These are phyloP conservation scores for Cryphonectria naterciae DNA, from an alignment of 2,329 filamentous ascomycete species.

Conservation along the genomic window DNA sequence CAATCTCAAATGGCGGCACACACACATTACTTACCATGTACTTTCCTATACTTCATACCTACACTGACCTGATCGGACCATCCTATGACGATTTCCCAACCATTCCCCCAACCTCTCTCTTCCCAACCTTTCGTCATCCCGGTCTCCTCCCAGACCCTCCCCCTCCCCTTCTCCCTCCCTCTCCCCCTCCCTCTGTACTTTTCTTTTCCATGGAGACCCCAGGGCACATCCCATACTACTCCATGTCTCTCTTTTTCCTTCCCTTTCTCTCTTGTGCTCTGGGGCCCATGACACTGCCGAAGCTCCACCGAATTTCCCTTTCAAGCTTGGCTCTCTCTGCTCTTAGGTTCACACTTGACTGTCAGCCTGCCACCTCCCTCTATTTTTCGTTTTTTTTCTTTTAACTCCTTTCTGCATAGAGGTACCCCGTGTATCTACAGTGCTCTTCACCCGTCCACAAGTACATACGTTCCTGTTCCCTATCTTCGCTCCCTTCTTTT, in stretches of 20 bases:
- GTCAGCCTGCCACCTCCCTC: neutral
- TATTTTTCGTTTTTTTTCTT: no score
- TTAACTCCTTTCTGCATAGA: neutral
- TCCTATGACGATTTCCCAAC: neutral
- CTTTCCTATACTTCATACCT: neutral
- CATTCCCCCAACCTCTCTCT: neutral
- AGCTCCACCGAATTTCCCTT: neutral
- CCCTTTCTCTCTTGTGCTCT: neutral
- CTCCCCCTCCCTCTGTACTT: neutral
- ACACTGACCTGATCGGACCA: neutral
- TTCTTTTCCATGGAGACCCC: neutral
- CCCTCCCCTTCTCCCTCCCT: neutral
- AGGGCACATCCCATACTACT: neutral
- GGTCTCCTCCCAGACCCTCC: neutral
- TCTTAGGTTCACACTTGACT: neutral
- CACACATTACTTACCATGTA: neutral
- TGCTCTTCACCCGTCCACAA: neutral
- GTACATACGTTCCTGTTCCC: conserved; percentile 11
- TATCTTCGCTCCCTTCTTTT: neutral
- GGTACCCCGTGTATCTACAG: neutral
- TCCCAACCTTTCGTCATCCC: neutral
- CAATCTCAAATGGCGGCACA: neutral
- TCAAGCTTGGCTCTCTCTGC: neutral
- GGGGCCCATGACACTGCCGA: conserved; percentile 1
- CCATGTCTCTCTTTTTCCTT: neutral